Percentiles rank a stretch among this genome's conserved stretches.
phyloP scores from a whole-genome alignment of 495 filamentous ascomycete genomes.

The Opeltia flavorubescens region DNA sequence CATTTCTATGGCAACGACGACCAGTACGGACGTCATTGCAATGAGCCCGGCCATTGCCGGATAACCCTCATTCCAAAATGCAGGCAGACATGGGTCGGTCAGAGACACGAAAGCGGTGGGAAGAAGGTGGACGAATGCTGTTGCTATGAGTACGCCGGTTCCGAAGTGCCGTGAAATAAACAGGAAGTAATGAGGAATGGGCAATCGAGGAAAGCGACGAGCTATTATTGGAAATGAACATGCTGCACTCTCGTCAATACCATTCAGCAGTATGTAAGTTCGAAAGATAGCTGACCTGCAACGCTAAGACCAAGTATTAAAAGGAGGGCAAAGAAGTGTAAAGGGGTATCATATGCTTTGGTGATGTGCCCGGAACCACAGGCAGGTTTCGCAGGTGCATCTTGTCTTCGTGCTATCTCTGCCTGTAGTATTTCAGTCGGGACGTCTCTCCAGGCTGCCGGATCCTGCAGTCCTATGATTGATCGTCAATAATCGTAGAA shows the following conservation, averaged over 20 bases:
- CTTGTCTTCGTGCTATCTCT: conserved; percentile 33
- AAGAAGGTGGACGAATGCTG: conserved; percentile 77
- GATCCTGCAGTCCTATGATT: background rate
- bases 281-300: conserved; percentile 37
- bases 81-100: conserved; percentile 65
- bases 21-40: conserved; percentile 63
- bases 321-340: conserved; percentile 67
- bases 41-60: conserved; percentile 64
- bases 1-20: conserved; percentile 65
- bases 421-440: conserved; percentile 35
- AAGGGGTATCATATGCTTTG: conserved; percentile 48
- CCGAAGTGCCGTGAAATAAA: conserved; percentile 75
- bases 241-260: conserved; percentile 20
- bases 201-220: conserved; percentile 32
- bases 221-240: conserved; percentile 41
- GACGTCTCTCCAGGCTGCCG: conserved; percentile 28
- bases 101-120: conserved; percentile 73
- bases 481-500: too few species aligned
- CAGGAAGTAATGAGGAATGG: conserved; percentile 38
- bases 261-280: background rate
- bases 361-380: conserved; percentile 45
- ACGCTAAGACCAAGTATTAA: conserved; percentile 60
- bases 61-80: conserved; percentile 58
- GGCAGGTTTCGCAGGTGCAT: conserved; percentile 27
- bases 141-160: conserved; percentile 74